Percentiles rank a stretch among this genome's conserved stretches.
phyloP scores from a whole-genome alignment of 192 early-diverging fungal species.

The Rhizophagus prolifer region DNA sequence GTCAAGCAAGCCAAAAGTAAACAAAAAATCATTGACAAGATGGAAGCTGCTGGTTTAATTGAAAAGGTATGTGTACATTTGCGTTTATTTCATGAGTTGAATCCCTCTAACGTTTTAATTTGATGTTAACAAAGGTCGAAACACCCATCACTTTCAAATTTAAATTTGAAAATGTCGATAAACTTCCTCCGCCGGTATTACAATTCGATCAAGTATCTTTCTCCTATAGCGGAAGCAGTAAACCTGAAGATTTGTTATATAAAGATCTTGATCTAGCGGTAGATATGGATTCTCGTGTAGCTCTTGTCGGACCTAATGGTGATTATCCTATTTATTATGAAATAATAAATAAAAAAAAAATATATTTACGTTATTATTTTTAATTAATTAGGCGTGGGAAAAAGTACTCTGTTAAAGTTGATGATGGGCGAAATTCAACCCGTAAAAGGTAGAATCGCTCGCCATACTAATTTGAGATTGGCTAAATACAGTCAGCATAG shows the following conservation, averaged over 20 bases:
- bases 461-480: slow-evolving; percentile 92
- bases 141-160: slow-evolving; percentile 77
- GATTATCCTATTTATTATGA: slow-evolving; percentile 21
- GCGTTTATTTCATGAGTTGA: background rate
- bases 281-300: slow-evolving; percentile 98
- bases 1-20: slow-evolving; percentile 94
- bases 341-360: too few relatives aligned
- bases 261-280: slow-evolving; percentile 87
- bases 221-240: slow-evolving; percentile 73
- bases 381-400: slow-evolving; percentile 63
- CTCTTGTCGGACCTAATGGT: slow-evolving; percentile 95
- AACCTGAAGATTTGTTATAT: slow-evolving; percentile 84
- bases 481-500: slow-evolving; percentile 96
- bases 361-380: background rate
- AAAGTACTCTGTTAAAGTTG: slow-evolving; percentile 93
- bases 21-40: slow-evolving; percentile 99
- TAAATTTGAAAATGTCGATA: slow-evolving; percentile 80
- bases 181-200: slow-evolving; percentile 94
- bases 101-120: background rate
- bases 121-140: background rate
- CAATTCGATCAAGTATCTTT: slow-evolving; percentile 92
- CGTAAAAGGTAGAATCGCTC: slow-evolving; percentile 80
- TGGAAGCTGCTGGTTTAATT: slow-evolving; percentile 97
- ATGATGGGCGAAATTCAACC: slow-evolving; percentile 89
- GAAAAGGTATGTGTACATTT: slow-evolving; percentile 75